Evolutionary conservation across 306 rosid species (phyloP).

Genomic region (Sphenostylis stenocarpa): DNA sequence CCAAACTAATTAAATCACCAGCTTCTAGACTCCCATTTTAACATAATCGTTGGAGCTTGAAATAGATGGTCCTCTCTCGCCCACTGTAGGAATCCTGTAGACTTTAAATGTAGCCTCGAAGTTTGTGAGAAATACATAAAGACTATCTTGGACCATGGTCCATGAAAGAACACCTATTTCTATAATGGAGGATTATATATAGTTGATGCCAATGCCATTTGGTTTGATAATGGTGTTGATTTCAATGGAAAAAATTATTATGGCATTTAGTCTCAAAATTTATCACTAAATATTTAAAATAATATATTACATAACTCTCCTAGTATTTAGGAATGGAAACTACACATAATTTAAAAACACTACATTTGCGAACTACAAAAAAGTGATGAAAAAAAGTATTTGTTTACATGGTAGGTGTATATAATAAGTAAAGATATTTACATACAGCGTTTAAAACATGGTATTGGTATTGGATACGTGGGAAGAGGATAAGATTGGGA

Average conservation of each 20-base stretch:
- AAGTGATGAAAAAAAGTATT: too few species aligned
- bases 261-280: not conserved
- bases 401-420: too few species aligned
- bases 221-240: not conserved
- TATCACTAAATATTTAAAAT: too few species aligned
- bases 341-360: too few species aligned
- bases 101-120: not conserved
- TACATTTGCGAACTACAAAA: too few species aligned
- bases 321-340: too few species aligned
- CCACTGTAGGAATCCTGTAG: too few species aligned
- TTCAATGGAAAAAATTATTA: not conserved
- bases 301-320: too few species aligned
- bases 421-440: too few species aligned
- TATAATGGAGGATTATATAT: not conserved
- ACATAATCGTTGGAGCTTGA: not conserved
- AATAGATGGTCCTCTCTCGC: too few species aligned
- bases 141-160: not conserved
- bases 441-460: too few species aligned
- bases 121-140: not conserved
- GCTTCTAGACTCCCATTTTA: not conserved
- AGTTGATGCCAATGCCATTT: not conserved
- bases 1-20: not conserved
- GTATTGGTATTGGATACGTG: too few species aligned
- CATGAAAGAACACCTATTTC: not conserved
- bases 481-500: constrained; percentile 14